Percentiles rank a stretch among this genome's conserved stretches.
phyloP scores from a whole-genome alignment of 2,329 filamentous ascomycete species.

The Pseudogymnoascus sp. region DNA sequence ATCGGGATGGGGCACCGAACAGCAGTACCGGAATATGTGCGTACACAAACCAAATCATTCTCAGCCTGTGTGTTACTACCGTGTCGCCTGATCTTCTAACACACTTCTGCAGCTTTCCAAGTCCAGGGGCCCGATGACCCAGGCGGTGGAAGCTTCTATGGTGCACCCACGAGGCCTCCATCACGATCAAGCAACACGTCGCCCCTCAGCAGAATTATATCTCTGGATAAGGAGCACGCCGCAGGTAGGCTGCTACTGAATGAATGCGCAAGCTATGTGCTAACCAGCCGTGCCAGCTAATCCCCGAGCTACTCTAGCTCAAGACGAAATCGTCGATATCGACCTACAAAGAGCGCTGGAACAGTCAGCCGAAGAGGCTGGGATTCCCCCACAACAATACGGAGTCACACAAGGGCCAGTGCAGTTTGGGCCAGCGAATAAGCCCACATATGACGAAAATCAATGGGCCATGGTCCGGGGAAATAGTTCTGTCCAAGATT shows the following conservation, averaged over 20 bases:
- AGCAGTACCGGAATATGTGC: slow-evolving; percentile 39
- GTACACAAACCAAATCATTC: slow-evolving; percentile 17
- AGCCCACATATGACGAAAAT: slow-evolving; percentile 44
- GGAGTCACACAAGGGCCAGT: slow-evolving; percentile 38
- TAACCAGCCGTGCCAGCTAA: slow-evolving; percentile 30
- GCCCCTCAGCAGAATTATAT: slow-evolving; percentile 43
- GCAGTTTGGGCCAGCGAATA: slow-evolving; percentile 51
- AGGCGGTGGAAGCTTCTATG: slow-evolving; percentile 35
- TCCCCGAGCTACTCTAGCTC: slow-evolving; percentile 24
- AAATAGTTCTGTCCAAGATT: slow-evolving; percentile 26
- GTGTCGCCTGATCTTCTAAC: slow-evolving; percentile 11
- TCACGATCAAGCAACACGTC: slow-evolving; percentile 49
- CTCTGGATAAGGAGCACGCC: slow-evolving; percentile 37
- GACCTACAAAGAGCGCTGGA: slow-evolving; percentile 48
- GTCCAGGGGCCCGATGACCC: slow-evolving; percentile 44
- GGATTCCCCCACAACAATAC: slow-evolving; percentile 40
- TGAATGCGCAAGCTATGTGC: slow-evolving; percentile 18
- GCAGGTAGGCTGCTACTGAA: slow-evolving; percentile 32
- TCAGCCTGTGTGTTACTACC: neutral
- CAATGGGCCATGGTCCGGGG: slow-evolving; percentile 51
- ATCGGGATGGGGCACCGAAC: slow-evolving; percentile 42
- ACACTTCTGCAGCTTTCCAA: slow-evolving; percentile 39
- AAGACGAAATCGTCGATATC: slow-evolving; percentile 35
- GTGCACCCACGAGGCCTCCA: slow-evolving; percentile 46
- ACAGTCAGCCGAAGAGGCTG: slow-evolving; percentile 46